These are phyloP conservation scores for Arabis hirsuta DNA, from an alignment of 345 rosid species.

Conservation along the genomic window DNA sequence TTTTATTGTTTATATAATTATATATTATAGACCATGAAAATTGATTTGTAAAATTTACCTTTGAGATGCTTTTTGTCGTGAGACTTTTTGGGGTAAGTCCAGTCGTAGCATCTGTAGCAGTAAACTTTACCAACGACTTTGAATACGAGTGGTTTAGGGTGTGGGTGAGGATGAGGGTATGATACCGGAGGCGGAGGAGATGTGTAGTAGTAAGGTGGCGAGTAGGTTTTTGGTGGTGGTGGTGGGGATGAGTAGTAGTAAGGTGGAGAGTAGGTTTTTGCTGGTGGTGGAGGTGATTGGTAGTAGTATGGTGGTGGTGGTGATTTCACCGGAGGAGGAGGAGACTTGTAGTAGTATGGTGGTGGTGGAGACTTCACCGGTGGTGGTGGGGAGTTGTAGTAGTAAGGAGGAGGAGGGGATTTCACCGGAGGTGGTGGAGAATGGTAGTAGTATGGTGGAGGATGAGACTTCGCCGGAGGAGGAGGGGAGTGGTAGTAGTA, in stretches of 20 bases:
- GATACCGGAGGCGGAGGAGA: constrained; percentile 57
- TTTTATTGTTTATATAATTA: neutral
- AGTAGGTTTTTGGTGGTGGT: constrained; percentile 38
- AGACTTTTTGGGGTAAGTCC: constrained; percentile 41
- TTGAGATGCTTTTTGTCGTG: constrained; percentile 75
- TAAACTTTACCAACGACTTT: constrained; percentile 44
- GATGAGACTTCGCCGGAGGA: constrained; percentile 35
- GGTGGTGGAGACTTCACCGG: constrained; percentile 40
- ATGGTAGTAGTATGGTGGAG: constrained; percentile 41
- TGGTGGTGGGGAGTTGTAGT: constrained; percentile 54
- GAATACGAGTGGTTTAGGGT: constrained; percentile 43
- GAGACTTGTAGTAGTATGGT: constrained; percentile 44
- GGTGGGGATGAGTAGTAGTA: constrained; percentile 53
- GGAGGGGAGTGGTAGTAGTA: constrained; percentile 41
- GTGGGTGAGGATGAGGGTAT: constrained; percentile 39
- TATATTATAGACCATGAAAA: neutral
- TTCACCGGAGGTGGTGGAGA: constrained; percentile 47
- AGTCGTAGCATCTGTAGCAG: constrained; percentile 42
- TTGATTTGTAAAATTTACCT: constrained; percentile 46
- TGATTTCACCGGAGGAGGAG: constrained; percentile 33
- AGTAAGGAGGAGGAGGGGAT: constrained; percentile 41
- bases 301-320: constrained; percentile 45
- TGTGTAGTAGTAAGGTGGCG: constrained; percentile 48
- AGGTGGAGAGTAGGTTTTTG: constrained; percentile 28
- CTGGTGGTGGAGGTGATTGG: constrained; percentile 46